Evolutionary conservation across 805 yeast species (phyloP).

Genomic region (Metschnikowia vanudenii): DNA sequence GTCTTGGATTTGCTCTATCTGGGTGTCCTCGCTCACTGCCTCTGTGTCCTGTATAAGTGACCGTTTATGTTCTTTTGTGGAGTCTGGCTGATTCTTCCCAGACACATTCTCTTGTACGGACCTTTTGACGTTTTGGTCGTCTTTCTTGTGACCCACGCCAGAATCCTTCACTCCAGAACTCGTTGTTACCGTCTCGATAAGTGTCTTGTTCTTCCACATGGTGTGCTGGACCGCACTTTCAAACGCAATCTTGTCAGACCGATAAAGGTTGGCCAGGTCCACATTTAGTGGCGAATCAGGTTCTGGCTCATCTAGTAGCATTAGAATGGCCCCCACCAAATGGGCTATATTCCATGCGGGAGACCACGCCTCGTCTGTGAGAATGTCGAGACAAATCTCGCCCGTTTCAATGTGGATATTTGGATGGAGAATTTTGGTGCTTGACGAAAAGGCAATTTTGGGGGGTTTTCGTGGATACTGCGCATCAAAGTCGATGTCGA

Average conservation of each 20-base stretch:
- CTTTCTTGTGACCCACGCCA: too few relatives aligned
- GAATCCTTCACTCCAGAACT: conserved; percentile 11
- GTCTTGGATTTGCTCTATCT: too few relatives aligned
- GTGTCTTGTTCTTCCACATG: conserved; percentile 39
- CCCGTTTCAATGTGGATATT: conserved; percentile 49
- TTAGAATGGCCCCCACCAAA: conserved; percentile 54
- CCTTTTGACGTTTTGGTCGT: neutral
- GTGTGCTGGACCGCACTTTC: conserved; percentile 41
- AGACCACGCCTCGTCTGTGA: conserved; percentile 59
- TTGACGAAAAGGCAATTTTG: conserved; percentile 43
- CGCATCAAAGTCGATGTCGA: conserved; percentile 44
- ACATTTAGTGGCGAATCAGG: conserved; percentile 71
- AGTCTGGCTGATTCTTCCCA: too few relatives aligned
- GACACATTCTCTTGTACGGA: neutral
- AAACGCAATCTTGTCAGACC: conserved; percentile 41
- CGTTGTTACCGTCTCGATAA: conserved; percentile 17
- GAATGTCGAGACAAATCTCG: conserved; percentile 67
- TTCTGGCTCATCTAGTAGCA: conserved; percentile 62
- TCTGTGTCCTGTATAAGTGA: too few relatives aligned
- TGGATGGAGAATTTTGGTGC: conserved; percentile 42
- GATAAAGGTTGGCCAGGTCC: conserved; percentile 61
- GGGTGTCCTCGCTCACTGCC: too few relatives aligned
- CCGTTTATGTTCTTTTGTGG: too few relatives aligned
- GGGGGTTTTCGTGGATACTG: conserved; percentile 66
- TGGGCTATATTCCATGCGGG: conserved; percentile 70